Conservation (phyloP, 257 asterid genomes). For the Nyctanthes arbortristis region DNA sequence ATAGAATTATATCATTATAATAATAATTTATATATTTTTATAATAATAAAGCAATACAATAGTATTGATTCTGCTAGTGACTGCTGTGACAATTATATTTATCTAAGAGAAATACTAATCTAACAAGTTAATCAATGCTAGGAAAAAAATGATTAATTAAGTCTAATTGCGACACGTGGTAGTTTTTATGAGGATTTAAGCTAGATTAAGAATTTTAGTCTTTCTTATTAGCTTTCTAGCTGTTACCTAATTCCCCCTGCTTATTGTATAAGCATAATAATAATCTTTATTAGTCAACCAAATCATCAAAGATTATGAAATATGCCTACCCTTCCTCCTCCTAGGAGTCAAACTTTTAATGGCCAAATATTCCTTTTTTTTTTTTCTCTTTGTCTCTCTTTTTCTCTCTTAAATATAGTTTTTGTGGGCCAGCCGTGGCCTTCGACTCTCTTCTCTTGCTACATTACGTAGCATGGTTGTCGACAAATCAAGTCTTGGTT, state of each 20-base stretch:
- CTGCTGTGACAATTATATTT: constrained; percentile 22
- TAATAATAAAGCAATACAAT: constrained; percentile 20
- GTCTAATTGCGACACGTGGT: constrained; percentile 5
- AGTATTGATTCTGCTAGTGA: constrained; percentile 24
- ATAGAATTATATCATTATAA: constrained; percentile 15
- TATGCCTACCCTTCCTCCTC: constrained; percentile 11
- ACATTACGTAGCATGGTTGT: too few species aligned
- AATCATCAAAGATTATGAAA: constrained; percentile 25
- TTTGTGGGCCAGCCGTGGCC: too few species aligned
- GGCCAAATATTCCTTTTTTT: background rate
- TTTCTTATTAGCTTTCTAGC: background rate
- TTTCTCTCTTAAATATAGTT: background rate
- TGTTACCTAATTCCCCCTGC: constrained; percentile 1
- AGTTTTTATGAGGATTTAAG: background rate
- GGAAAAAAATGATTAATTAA: background rate
- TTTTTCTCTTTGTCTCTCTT: background rate
- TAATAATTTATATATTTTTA: background rate
- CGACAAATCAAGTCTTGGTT: too few species aligned
- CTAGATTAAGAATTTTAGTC: constrained; percentile 12
- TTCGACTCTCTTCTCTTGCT: too few species aligned
- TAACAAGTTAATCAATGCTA: constrained; percentile 1
- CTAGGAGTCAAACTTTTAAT: constrained; percentile 16
- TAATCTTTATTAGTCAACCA: constrained; percentile 39
- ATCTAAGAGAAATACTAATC: constrained; percentile 16
- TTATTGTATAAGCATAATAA: constrained; percentile 19